Evolutionary conservation across 768 basidiomycete genomes (phyloP).

Genomic region (Tricholoma saponaceum): DNA sequence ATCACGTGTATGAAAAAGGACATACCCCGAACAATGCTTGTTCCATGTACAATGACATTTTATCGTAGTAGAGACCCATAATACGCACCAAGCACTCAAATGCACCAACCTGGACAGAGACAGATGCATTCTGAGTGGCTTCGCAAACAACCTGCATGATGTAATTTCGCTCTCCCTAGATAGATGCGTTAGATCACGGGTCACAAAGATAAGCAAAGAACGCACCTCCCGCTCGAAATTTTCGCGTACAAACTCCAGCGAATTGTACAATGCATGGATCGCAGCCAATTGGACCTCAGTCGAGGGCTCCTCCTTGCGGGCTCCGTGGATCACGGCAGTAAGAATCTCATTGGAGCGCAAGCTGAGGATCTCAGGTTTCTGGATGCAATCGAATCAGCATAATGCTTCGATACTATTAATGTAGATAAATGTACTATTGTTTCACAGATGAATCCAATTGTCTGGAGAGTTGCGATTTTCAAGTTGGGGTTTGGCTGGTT

Average conservation of each 20-base stretch:
- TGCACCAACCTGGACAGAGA: slow-evolving; percentile 88
- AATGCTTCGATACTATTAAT: slow-evolving; percentile 1
- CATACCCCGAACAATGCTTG: slow-evolving; percentile 94
- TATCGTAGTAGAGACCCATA: slow-evolving; percentile 98
- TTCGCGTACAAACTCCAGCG: slow-evolving; percentile 94
- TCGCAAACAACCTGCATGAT: slow-evolving; percentile 99
- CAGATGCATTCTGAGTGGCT: slow-evolving; percentile 82
- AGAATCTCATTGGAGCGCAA: slow-evolving; percentile 94
- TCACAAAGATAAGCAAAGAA: slow-evolving; percentile 5
- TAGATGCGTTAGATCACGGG: slow-evolving; percentile 10
- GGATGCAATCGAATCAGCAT: slow-evolving; percentile 14
- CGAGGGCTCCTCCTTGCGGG: slow-evolving; percentile 91
- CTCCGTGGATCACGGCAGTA: slow-evolving; percentile 97
- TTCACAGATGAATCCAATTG: slow-evolving; percentile 98
- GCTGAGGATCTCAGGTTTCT: slow-evolving; percentile 93
- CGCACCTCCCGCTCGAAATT: slow-evolving; percentile 96
- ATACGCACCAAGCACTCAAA: slow-evolving; percentile 95
- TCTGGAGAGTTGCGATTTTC: slow-evolving; percentile 84
- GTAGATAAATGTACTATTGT: slow-evolving; percentile 66
- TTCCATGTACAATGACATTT: slow-evolving; percentile 99
- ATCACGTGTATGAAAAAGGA: slow-evolving; percentile 16
- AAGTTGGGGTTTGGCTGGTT: slow-evolving; percentile 67
- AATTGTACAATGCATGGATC: slow-evolving; percentile 89
- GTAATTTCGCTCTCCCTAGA: slow-evolving; percentile 95
- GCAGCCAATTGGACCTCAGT: slow-evolving; percentile 90